Base-by-base conservation (phyloP, 1,139 yeast species). In the Lodderomyces margitis region DNA sequence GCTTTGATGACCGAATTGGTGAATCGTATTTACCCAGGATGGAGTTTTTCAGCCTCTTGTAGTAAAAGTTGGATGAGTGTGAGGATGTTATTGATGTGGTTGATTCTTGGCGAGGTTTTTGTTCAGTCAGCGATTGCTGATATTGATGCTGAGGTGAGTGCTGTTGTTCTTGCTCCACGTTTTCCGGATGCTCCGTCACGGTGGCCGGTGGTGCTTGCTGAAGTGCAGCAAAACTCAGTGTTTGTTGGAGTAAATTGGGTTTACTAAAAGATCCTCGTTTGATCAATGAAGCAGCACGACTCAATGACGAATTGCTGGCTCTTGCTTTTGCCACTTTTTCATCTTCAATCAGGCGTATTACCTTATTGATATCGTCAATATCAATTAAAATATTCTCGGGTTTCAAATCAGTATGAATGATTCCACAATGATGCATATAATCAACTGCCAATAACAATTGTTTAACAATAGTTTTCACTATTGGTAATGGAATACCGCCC, bases 341-440 rank as follows among this genome's bases (percentile, higher is more conserved):
- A 19, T 59, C 58, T 49, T 66, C 74, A 12, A 66, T 62, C 47
- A 58, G 50, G 21, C 58, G 56, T 17, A 68, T 66, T 28, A 68
- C 56, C 43, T 56, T 66, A 39, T 63, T 65, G 7, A 68, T 66
- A 38, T 67, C 69, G 24, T 69, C 68, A 14, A 68, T 65, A 41
- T 68, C 71, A 38, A 70, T 62, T 40, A 70, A 57, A 15, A 70
- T 64, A 50, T 70, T 70, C 45, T 70, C 76, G 1, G 74, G 74
- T 48, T 70, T 70, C 43, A 70, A 55, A 46, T 70, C 76, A 12
- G 76, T 70, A 52, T 70, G 76, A 36, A 68, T 64, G 4, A 70
- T 61, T 2, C 74, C 74, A 49, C 72, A 66, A 49, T 57, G 62
- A 49, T 70, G 76, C 56, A 70, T 64, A 44, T 66, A 68, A 49